These are phyloP conservation scores for Nicotiana attenuata DNA, from an alignment of 257 asterid species.

Conservation along the genomic window DNA sequence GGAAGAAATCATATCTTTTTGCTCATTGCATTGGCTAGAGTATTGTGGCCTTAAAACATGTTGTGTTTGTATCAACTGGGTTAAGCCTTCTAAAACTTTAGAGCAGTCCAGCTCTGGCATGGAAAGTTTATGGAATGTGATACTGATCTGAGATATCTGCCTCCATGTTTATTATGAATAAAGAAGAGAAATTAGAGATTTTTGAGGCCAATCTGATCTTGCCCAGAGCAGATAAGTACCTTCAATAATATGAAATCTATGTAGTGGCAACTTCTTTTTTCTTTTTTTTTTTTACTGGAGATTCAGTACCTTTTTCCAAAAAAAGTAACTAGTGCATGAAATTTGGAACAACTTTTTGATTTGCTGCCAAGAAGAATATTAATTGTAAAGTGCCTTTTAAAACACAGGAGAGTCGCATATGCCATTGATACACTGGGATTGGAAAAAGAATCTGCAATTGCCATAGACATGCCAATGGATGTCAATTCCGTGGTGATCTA, in stretches of 20 bases:
- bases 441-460: conserved; percentile 89
- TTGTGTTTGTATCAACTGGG: not conserved
- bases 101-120: not conserved
- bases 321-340: not conserved
- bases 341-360: not conserved
- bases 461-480: conserved; percentile 97
- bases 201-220: not conserved
- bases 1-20: not conserved
- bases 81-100: not conserved
- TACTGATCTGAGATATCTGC: not conserved
- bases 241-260: not conserved
- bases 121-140: not conserved
- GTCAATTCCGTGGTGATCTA: conserved; percentile 84
- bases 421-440: conserved; percentile 70
- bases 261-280: not conserved
- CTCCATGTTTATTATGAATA: not conserved
- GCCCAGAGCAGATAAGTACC: not conserved
- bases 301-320: not conserved
- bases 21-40: not conserved
- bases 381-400: not conserved
- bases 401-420: conserved; percentile 66
- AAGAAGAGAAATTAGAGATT: not conserved
- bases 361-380: not conserved
- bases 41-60: not conserved
- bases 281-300: not conserved